Evolutionary conservation across 176 grass and related monocot species (phyloP).

Genomic region (Aegilops tauschii): DNA sequence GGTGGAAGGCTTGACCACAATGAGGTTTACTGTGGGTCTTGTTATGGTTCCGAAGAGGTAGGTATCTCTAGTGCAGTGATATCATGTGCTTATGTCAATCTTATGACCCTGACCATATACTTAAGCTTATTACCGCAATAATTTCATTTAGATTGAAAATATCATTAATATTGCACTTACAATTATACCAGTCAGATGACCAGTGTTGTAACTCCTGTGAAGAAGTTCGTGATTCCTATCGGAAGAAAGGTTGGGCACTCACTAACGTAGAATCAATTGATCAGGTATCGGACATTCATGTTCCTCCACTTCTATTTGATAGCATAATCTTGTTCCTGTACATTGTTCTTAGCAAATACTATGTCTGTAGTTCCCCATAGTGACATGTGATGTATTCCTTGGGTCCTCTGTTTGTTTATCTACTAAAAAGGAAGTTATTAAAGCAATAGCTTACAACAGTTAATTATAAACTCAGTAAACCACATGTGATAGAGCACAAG

Average conservation of each 20-base stretch:
- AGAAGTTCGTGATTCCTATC: constrained; percentile 90
- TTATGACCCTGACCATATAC: neutral
- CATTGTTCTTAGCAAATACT: constrained; percentile 23
- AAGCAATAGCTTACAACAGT: neutral
- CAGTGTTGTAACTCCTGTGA: constrained; percentile 98
- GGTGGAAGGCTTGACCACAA: constrained; percentile 98
- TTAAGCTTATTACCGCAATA: neutral
- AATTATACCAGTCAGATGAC: constrained; percentile 74
- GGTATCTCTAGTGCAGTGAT: neutral
- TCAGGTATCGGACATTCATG: constrained; percentile 54
- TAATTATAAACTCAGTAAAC: neutral
- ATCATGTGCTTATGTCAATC: neutral
- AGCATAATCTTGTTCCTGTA: constrained; percentile 10
- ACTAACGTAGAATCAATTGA: constrained; percentile 76
- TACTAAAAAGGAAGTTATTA: neutral
- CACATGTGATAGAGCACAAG: neutral
- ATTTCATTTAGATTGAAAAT: constrained; percentile 21
- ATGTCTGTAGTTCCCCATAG: neutral
- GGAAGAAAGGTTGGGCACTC: constrained; percentile 89
- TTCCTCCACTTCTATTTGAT: neutral
- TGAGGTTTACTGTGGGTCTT: constrained; percentile 97
- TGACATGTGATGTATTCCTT: neutral
- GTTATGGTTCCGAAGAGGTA: constrained; percentile 87
- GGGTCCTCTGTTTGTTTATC: constrained; percentile 14
- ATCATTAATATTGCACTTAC: constrained; percentile 31